phyloP scores from a whole-genome alignment of 371 early-diverging fungal genomes.

The Mucor indicus region DNA sequence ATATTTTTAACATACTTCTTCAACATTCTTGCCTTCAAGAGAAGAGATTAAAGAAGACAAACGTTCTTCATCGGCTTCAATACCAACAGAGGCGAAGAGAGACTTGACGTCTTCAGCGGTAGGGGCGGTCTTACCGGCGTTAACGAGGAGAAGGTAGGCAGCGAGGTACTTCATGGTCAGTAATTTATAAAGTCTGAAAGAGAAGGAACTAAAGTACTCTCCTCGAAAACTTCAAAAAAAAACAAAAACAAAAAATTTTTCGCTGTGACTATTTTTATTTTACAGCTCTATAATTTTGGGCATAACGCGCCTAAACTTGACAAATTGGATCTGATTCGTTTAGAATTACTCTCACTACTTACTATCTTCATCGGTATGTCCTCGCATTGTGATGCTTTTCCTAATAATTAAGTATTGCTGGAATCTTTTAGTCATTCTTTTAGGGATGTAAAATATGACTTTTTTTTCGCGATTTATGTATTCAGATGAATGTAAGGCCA shows the following conservation, averaged over 20 bases:
- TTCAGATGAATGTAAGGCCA: too few relatives aligned
- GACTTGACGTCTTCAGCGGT: constrained; percentile 76
- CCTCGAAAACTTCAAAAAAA: not conserved
- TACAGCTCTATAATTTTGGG: too few relatives aligned
- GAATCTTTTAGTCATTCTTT: too few relatives aligned
- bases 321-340: too few relatives aligned
- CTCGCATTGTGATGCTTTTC: too few relatives aligned
- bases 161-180: constrained; percentile 90
- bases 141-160: constrained; percentile 92
- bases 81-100: constrained; percentile 89
- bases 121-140: constrained; percentile 87
- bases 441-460: too few relatives aligned
- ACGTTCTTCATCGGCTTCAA: constrained; percentile 86
- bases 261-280: too few relatives aligned
- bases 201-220: not conserved
- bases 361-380: too few relatives aligned
- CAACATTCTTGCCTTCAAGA: constrained; percentile 88
- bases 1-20: constrained; percentile 57
- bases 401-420: too few relatives aligned
- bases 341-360: too few relatives aligned
- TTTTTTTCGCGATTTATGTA: too few relatives aligned
- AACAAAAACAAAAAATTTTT: constrained; percentile 8
- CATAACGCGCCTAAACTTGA: too few relatives aligned
- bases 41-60: constrained; percentile 74
- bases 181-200: constrained; percentile 29